These are phyloP conservation scores for Lasiodiplodia hormozganensis DNA, from an alignment of 2,329 filamentous ascomycete species.

Conservation along the genomic window DNA sequence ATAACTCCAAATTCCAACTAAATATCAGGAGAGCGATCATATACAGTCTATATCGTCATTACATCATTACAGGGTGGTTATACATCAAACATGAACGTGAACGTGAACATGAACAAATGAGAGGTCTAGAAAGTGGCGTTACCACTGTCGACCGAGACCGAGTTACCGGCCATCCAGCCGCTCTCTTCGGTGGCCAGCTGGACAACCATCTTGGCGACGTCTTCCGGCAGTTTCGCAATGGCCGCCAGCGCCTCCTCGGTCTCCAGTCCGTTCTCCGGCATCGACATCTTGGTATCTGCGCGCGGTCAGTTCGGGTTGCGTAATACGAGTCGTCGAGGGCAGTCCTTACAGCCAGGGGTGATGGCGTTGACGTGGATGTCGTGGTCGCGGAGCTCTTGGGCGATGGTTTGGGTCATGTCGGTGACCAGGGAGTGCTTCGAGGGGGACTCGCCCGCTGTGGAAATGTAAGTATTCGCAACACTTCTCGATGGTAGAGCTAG, in stretches of 20 bases:
- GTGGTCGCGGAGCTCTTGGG: constrained; percentile 57
- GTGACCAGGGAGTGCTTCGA: constrained; percentile 54
- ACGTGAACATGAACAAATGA: not conserved
- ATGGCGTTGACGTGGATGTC: constrained; percentile 62
- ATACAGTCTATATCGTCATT: constrained; percentile 25
- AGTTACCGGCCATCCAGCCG: constrained; percentile 50
- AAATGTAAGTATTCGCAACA: not conserved
- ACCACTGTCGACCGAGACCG: constrained; percentile 52
- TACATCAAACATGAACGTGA: constrained; percentile 33
- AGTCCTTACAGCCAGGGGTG: constrained; percentile 58
- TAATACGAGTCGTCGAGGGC: not conserved
- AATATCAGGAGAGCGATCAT: constrained; percentile 18
- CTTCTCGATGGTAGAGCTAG: constrained; percentile 14
- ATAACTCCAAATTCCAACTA: constrained; percentile 1
- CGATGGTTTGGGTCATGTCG: constrained; percentile 57
- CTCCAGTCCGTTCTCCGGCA: constrained; percentile 35
- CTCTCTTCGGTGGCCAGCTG: constrained; percentile 57
- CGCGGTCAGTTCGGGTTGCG: constrained; percentile 11
- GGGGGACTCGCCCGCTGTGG: constrained; percentile 51
- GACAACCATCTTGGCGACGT: constrained; percentile 49
- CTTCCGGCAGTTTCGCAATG: constrained; percentile 34
- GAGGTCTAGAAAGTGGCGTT: constrained; percentile 34
- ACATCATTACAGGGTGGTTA: constrained; percentile 23
- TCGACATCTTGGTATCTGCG: constrained; percentile 38
- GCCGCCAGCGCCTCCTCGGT: constrained; percentile 19